Evolutionary conservation across 78 protist genomes (phyloP), one percentile per base, ranked within the genome.

Genomic region (Salpingoeca rosetta): DNA sequence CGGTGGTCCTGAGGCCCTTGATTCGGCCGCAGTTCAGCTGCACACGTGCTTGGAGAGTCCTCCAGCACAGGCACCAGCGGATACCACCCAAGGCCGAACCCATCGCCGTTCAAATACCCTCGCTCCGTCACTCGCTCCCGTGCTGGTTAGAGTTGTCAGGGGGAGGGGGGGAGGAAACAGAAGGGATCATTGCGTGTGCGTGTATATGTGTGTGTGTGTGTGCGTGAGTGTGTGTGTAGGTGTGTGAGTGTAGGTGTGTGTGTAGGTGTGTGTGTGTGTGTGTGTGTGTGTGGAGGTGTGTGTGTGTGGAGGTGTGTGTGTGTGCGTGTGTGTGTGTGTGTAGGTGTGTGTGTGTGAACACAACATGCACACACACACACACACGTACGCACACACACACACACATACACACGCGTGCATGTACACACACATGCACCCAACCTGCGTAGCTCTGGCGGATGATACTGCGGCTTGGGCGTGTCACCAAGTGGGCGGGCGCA

Each of bases 31-130:
- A 17, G 65, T 51, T 7, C 65, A 22, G 7, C 31, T 22, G 65
- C 7, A 7, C 31, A 7, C 17, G 17, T 51, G 65, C 7, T 22
- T 22, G 7, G 65, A 17, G 65, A 51, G 65, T 7, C 76, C 36
- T 2, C 37, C 76, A 7, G 36, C 36, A 10, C 76, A 76, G 24
- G 80, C 80, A 76, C 42, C 80, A 28, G 12, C 31, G 22, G 56
- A 56, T 42, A 78, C 82, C 82, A 78, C n/a, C 82, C 82, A 31
- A 78, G 35, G n/a, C 82, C 82, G 12, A 42, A 42, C 12, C 82
- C 82, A 17, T 78, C 82, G 82, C 82, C 82, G n/a, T 78, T 78
- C 56, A 78, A 56, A 73, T 73, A 73, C 37, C 40, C 26, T 3
- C 40, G 40, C 77, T 73, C 77, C 10, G 77, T 73, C 36, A 35